Base-by-base conservation (phyloP, 2,329 filamentous ascomycete species). In the Blastomyces gilchristii region DNA sequence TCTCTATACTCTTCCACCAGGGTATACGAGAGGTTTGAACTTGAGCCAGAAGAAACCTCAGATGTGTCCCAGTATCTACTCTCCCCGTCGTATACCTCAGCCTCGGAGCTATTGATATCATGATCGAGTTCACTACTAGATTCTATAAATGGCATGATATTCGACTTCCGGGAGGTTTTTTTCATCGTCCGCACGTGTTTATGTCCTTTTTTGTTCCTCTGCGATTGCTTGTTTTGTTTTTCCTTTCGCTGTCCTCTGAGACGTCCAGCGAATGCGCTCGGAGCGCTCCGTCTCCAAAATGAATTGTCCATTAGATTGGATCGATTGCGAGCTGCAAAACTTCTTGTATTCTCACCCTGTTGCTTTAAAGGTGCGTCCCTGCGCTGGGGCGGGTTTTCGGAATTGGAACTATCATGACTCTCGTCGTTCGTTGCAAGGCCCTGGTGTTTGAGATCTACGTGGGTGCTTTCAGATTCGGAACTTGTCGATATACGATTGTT, bases 41-140 rank as follows among this genome's bases (percentile, higher is more conserved):
- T 47, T 37, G 56, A 63, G 28, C 63, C 61, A 0, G 63, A 65
- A 9, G 61, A 60, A 64, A 49, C 31, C 18, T 61, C 58, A 5
- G 64, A 60, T 37, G 62, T 60, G 64, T 65, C 67, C 57, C 28
- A 47, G 22, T 11, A 7, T 18, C 25, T 18, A 14, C 14, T 45
- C 16, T n/a, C 7, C 25, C 1, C 16, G 31, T 11, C n/a, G 25
- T 28, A 49, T 47, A 14, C 6, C 7, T 49, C 57, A 31, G 16
- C 43, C 31, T 39, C 57, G 28, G 9, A 47, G 31, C 1, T 59
- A 9, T 47, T 28, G 31, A 31, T 16, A 37, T 37, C 43, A 4
- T 34, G 16, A n/a, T 49, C 43, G 16, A 31, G 9, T n/a, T 34
- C 41, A 47, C 41, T 59, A 49, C 41, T 49, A 12, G 25, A 59